Evolutionary conservation across 1,284 basidiomycete species (phyloP).

Genomic region (Flammula alnicola): DNA sequence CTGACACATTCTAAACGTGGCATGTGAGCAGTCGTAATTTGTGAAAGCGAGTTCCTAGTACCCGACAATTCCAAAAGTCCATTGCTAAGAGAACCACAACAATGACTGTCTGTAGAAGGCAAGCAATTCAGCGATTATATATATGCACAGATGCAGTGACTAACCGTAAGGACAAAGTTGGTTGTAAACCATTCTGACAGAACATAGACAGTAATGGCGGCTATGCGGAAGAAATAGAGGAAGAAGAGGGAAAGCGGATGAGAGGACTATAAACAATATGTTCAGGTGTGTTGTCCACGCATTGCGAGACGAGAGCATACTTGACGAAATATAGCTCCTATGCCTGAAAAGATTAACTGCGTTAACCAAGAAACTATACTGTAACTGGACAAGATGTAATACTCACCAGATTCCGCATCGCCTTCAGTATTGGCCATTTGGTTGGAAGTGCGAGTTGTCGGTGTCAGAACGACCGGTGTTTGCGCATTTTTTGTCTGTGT

Average conservation of each 20-base stretch:
- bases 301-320: conserved; percentile 40
- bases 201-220: conserved; percentile 87
- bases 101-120: conserved; percentile 72
- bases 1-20: conserved; percentile 79
- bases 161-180: conserved; percentile 87
- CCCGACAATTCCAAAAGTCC: conserved; percentile 97
- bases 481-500: conserved; percentile 35
- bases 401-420: conserved; percentile 75
- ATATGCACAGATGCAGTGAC: neutral
- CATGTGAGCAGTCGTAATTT: conserved; percentile 10
- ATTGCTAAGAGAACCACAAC: conserved; percentile 91
- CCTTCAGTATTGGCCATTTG: conserved; percentile 55
- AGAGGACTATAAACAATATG: conserved; percentile 57
- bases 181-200: conserved; percentile 86
- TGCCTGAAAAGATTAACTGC: conserved; percentile 48
- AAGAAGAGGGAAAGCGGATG: conserved; percentile 86
- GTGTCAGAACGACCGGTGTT: conserved; percentile 58
- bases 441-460: conserved; percentile 47
- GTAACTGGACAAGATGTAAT: neutral
- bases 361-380: conserved; percentile 1
- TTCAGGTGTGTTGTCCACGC: conserved; percentile 19
- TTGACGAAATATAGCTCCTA: conserved; percentile 77
- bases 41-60: conserved; percentile 32
- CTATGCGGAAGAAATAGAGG: conserved; percentile 84
- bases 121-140: neutral